These are phyloP conservation scores for Lipomyces yamadae DNA, from an alignment of 805 yeast species.

Conservation along the genomic window DNA sequence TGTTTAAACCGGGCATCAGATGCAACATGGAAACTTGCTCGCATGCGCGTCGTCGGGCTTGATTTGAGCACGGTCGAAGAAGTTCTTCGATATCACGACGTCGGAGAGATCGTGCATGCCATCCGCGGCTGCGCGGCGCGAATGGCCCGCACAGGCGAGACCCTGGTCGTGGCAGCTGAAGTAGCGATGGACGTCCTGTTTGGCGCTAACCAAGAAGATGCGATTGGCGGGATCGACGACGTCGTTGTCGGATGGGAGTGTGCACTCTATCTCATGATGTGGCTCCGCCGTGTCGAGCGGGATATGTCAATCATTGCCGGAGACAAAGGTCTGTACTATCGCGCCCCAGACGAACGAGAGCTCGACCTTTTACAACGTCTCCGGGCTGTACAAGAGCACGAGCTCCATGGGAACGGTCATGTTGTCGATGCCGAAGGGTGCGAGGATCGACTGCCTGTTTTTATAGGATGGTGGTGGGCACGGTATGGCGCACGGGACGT, in stretches of 20 bases:
- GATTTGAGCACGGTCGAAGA: slow-evolving; percentile 24
- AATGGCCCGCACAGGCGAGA: slow-evolving; percentile 8
- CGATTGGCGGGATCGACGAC: slow-evolving; percentile 26
- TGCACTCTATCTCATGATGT: slow-evolving; percentile 27
- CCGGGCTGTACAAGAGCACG: slow-evolving; percentile 16
- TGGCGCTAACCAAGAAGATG: background rate
- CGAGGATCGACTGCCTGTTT: slow-evolving; percentile 22
- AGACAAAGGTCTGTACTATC: slow-evolving; percentile 17
- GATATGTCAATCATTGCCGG: slow-evolving; percentile 24
- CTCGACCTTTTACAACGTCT: slow-evolving; percentile 26
- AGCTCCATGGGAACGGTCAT: background rate
- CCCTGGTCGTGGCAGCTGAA: slow-evolving; percentile 29
- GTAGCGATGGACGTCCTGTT: slow-evolving; percentile 27
- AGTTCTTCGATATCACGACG: slow-evolving; percentile 30
- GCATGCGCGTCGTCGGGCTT: slow-evolving; percentile 17
- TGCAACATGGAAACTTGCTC: slow-evolving; percentile 31
- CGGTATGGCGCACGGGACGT: slow-evolving; percentile 24
- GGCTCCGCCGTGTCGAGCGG: slow-evolving; percentile 30
- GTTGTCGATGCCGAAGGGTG: slow-evolving; percentile 1
- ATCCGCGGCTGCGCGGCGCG: slow-evolving; percentile 10
- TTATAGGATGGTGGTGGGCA: slow-evolving; percentile 34
- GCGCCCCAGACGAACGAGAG: slow-evolving; percentile 32
- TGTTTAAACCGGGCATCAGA: slow-evolving; percentile 21
- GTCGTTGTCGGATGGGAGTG: slow-evolving; percentile 32
- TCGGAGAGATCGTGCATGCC: slow-evolving; percentile 25